Evolutionary conservation across 129 eudicot genomes (phyloP).

Genomic region (Artemisia annua): DNA sequence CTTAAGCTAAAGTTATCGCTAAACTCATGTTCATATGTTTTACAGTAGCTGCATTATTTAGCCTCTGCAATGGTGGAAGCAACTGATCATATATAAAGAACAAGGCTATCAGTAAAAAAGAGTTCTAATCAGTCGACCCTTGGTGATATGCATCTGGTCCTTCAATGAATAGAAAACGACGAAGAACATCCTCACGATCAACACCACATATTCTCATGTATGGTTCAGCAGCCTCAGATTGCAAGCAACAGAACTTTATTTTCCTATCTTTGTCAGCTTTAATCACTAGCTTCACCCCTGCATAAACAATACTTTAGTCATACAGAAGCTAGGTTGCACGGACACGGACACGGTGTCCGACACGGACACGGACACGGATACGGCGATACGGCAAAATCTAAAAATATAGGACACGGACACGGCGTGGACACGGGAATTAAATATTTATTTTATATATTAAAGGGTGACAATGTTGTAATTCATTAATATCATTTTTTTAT

Average conservation of each 20-base stretch:
- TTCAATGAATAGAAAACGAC: slow-evolving; percentile 85
- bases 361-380: too few relatives aligned
- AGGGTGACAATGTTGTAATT: too few relatives aligned
- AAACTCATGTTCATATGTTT: too few relatives aligned
- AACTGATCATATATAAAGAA: background rate
- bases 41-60: too few relatives aligned
- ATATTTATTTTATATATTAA: too few relatives aligned
- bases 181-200: slow-evolving; percentile 77
- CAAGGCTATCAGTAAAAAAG: slow-evolving; percentile 2
- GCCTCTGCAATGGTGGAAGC: slow-evolving; percentile 16
- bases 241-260: slow-evolving; percentile 87
- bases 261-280: slow-evolving; percentile 68
- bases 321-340: too few relatives aligned
- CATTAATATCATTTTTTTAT: too few relatives aligned
- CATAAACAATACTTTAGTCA: slow-evolving; percentile 17
- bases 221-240: slow-evolving; percentile 95
- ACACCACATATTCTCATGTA: slow-evolving; percentile 70
- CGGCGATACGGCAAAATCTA: too few relatives aligned
- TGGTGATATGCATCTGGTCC: slow-evolving; percentile 81
- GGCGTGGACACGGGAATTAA: too few relatives aligned
- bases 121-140: slow-evolving; percentile 75
- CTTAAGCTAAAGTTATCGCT: too few relatives aligned
- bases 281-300: slow-evolving; percentile 85
- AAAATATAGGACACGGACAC: too few relatives aligned
- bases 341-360: too few relatives aligned